Evolutionary conservation across 2,329 filamentous ascomycete species (phyloP), one percentile per base, ranked within the genome.

Genomic region (Myriosclerotinia duriaeana): DNA sequence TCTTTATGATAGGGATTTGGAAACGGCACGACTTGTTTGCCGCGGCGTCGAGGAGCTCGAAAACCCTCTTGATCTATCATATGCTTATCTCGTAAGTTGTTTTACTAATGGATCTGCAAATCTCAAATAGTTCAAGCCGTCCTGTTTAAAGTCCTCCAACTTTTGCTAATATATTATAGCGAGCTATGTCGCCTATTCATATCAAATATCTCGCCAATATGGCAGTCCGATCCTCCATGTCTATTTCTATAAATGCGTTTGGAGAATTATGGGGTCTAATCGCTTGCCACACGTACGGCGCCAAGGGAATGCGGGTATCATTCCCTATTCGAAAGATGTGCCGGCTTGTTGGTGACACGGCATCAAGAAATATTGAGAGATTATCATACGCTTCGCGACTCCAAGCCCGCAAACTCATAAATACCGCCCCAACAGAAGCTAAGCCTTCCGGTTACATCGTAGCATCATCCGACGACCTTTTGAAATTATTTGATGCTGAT

Each of bases 281-380:
- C 52, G 88, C 92, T 1, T 96, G 92, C 68, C 93, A 97, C 75
- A 86, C 89, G 0, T 96, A 96, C 72, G 92, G 90, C 0, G 67
- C 77, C 2, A 84, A 84, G 54, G 92, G 92, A 5, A 96, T 95
- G 91, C 85, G 93, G n/a, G 92, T 97, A 0, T 91, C 91, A 0
- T 97, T 97, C 73, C 92, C 93, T 0, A 93, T 96, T 59, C 85
- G 93, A 15, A 96, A 96, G 77, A 94, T 97, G 89, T 97, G 93
- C 76, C 88, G 92, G 6, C 80, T 97, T 5, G 86, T 97, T 2
- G 92, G 93, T 5, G 93, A 97, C 72, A 92, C 89, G 0, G 91
- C 92, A 0, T 96, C 91, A 0, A 83, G 91, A 58, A 97, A 95
- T 71, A 94, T 97, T 48, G 93, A 97, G 76, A 83, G 92, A 42